A percentile compares a stretch with the other conserved stretches of the same genome.
Evolutionary conservation across 2,329 filamentous ascomycete species (phyloP).

Genomic region (Plectosphaerella plurivora): DNA sequence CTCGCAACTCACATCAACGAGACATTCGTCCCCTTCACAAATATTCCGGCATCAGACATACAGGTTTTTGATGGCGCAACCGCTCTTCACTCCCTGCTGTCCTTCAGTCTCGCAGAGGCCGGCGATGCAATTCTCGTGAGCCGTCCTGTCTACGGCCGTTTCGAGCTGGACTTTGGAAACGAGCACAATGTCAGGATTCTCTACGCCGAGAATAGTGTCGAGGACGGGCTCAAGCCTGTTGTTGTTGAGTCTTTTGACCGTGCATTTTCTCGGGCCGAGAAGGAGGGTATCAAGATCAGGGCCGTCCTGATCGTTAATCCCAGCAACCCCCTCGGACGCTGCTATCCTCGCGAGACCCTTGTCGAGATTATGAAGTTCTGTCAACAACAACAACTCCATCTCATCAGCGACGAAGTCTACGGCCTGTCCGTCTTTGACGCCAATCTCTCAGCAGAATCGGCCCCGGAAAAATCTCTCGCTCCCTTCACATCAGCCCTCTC

Average conservation of each 20-base stretch:
- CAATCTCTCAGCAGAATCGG: slow-evolving; percentile 4
- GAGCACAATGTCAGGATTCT: slow-evolving; percentile 33
- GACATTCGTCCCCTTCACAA: slow-evolving; percentile 24
- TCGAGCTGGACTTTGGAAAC: slow-evolving; percentile 42
- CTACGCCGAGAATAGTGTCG: slow-evolving; percentile 37
- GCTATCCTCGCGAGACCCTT: slow-evolving; percentile 38
- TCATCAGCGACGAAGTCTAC: slow-evolving; percentile 57
- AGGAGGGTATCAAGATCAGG: slow-evolving; percentile 31
- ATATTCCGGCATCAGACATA: slow-evolving; percentile 24
- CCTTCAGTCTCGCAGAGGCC: slow-evolving; percentile 30
- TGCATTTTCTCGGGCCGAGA: slow-evolving; percentile 27
- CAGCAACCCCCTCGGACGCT: slow-evolving; percentile 46
- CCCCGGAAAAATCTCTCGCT: slow-evolving; percentile 16
- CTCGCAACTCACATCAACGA: slow-evolving; percentile 32
- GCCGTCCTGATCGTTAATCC: slow-evolving; percentile 49
- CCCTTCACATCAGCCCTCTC: slow-evolving; percentile 46
- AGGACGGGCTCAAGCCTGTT: slow-evolving; percentile 36
- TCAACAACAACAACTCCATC: slow-evolving; percentile 41
- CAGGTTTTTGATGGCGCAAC: slow-evolving; percentile 29
- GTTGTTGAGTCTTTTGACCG: slow-evolving; percentile 41
- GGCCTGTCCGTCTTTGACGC: slow-evolving; percentile 43
- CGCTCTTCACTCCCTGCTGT: slow-evolving; percentile 32
- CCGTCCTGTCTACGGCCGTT: slow-evolving; percentile 41
- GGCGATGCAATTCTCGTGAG: slow-evolving; percentile 34
- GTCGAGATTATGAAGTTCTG: slow-evolving; percentile 43